Percentiles rank a stretch among this genome's conserved stretches.
These are phyloP conservation scores for Leptomonas seymouri DNA, from an alignment of 208 protist species.

Conservation along the genomic window DNA sequence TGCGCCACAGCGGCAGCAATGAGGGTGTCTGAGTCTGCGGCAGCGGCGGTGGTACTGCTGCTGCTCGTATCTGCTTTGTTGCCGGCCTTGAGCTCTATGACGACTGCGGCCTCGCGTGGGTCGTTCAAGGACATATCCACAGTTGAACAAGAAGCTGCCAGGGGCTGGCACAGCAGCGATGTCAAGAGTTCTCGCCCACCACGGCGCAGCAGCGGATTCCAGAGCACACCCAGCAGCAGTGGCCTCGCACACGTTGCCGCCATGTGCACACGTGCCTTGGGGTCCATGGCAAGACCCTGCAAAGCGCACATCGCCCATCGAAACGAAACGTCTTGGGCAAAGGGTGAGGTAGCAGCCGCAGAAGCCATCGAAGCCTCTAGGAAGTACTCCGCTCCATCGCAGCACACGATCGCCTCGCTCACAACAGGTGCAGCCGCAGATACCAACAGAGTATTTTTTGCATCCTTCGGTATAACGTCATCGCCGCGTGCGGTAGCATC, in stretches of 20 bases:
- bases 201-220: constrained; percentile 27
- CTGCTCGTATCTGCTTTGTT: constrained; percentile 2
- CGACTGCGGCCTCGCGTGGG: neutral
- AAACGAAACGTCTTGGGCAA: constrained; percentile 7
- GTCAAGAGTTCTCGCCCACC: constrained; percentile 26
- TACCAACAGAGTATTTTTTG: neutral
- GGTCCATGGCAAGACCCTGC: constrained; percentile 9
- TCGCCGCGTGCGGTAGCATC: neutral
- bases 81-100: neutral
- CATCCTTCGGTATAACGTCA: neutral
- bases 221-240: constrained; percentile 24
- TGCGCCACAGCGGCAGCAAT: neutral
- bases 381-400: constrained; percentile 21
- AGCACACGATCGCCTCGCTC: constrained; percentile 24
- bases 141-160: neutral
- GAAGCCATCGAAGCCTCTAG: constrained; percentile 14
- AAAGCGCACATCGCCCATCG: constrained; percentile 21
- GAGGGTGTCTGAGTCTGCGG: neutral
- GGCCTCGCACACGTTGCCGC: constrained; percentile 15
- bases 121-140: neutral
- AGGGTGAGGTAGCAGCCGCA: neutral
- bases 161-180: constrained; percentile 26
- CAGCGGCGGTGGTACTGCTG: neutral
- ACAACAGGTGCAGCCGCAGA: constrained; percentile 15
- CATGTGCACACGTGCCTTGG: constrained; percentile 27